Conservation (phyloP, 2,329 filamentous ascomycete genomes). For the Calonectria leucothoes region DNA sequence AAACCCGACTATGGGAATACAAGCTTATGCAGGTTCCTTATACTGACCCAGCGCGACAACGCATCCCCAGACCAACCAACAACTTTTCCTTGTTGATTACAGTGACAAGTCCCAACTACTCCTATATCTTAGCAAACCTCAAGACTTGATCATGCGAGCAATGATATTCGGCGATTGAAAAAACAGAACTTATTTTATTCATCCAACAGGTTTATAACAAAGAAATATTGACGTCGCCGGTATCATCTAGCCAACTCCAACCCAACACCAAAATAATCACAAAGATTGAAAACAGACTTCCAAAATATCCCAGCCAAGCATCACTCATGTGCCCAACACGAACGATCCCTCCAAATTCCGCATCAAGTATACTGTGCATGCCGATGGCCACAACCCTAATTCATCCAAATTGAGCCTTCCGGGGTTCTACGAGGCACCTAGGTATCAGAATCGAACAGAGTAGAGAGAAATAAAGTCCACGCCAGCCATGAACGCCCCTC, state of each 20-base stretch:
- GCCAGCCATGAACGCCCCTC: slow-evolving; percentile 21
- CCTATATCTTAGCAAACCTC: neutral
- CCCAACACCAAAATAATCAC: slow-evolving; percentile 17
- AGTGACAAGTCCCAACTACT: no score
- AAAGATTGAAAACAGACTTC: slow-evolving; percentile 15
- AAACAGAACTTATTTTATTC: slow-evolving; percentile 8
- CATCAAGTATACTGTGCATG: slow-evolving; percentile 8
- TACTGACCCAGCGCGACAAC: no score
- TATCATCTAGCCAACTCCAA: slow-evolving; percentile 41
- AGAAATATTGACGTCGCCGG: slow-evolving; percentile 37
- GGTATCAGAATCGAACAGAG: slow-evolving; percentile 31
- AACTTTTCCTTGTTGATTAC: neutral
- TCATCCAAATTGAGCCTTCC: slow-evolving; percentile 19
- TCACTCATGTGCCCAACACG: slow-evolving; percentile 20
- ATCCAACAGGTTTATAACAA: slow-evolving; percentile 4
- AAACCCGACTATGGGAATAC: no score
- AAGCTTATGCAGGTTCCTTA: no score
- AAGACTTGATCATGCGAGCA: neutral
- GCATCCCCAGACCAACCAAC: neutral
- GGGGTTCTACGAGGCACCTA: slow-evolving; percentile 13
- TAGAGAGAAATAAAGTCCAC: slow-evolving; percentile 19
- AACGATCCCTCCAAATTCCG: slow-evolving; percentile 19
- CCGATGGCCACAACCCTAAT: slow-evolving; percentile 8
- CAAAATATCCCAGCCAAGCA: slow-evolving; percentile 7
- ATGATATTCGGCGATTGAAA: no score